Percentiles rank a stretch among this genome's conserved stretches.
Conservation (phyloP, 1,139 yeast genomes). For the Magnusiomyces magnusii region DNA sequence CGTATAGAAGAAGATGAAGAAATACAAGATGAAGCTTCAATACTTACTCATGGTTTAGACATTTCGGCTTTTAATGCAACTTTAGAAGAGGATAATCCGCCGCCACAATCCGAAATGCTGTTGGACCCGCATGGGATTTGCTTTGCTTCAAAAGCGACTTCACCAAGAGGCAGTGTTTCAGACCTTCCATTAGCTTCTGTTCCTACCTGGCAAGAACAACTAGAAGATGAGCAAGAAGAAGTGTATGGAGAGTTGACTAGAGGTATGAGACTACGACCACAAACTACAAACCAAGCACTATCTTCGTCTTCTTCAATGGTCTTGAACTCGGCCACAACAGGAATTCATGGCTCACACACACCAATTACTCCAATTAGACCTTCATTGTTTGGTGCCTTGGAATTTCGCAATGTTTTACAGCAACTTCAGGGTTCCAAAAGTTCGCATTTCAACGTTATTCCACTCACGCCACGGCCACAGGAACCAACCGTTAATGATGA, state of each 20-base stretch:
- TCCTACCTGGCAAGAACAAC: slow-evolving; percentile 14
- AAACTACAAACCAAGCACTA: not conserved
- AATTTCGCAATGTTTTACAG: slow-evolving; percentile 30
- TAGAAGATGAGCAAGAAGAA: slow-evolving; percentile 23
- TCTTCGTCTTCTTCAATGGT: slow-evolving; percentile 5
- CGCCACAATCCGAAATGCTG: not conserved
- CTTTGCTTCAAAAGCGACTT: not conserved
- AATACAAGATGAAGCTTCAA: slow-evolving; percentile 15
- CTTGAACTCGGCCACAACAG: slow-evolving; percentile 7
- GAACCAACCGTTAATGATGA: not conserved
- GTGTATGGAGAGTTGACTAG: slow-evolving; percentile 26
- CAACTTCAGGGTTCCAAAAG: slow-evolving; percentile 17
- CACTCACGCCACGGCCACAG: not conserved
- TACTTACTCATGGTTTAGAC: slow-evolving; percentile 21
- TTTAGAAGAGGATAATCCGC: not conserved
- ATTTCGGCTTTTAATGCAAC: slow-evolving; percentile 14
- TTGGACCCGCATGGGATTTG: not conserved
- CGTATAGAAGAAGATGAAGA: slow-evolving; percentile 23
- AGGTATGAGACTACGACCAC: slow-evolving; percentile 24
- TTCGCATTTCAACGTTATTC: slow-evolving; percentile 11
- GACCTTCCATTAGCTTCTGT: not conserved
- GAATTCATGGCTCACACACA: not conserved
- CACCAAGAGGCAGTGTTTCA: not conserved
- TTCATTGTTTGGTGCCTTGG: slow-evolving; percentile 40
- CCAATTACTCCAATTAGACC: slow-evolving; percentile 34